These are phyloP conservation scores for Eudorina sp. DNA, from an alignment of 139 green algal genomes.

Conservation along the genomic window DNA sequence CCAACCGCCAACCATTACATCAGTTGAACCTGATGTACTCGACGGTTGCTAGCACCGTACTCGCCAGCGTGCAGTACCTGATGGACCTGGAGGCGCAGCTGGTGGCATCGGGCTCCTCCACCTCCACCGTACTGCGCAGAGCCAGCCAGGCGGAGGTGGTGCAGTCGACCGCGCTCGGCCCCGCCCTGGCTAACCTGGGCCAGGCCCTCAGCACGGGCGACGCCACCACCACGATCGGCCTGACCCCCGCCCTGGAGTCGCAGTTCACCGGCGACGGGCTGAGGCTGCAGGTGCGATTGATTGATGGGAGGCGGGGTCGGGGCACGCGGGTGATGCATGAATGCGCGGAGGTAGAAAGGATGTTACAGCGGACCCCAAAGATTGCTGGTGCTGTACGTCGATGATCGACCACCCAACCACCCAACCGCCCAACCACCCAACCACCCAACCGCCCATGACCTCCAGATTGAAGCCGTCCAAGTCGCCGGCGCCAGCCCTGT, in stretches of 20 bases:
- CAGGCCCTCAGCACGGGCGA: not conserved
- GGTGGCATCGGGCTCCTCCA: not conserved
- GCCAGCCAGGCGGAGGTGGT: not conserved
- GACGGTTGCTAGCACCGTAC: not conserved
- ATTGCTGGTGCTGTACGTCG: not conserved
- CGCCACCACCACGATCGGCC: not conserved
- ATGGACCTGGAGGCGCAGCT: not conserved
- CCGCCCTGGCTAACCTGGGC: not conserved
- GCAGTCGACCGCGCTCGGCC: not conserved
- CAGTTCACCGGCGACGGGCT: conserved; percentile 11
- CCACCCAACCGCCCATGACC: too few species aligned
- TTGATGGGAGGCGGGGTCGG: not conserved
- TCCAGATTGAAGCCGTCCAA: not conserved
- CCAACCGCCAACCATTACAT: too few species aligned
- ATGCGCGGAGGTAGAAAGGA: not conserved
- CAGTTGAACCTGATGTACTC: not conserved
- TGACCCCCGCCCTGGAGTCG: not conserved
- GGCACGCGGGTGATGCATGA: not conserved
- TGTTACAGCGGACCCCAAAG: too few species aligned
- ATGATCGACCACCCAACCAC: too few species aligned
- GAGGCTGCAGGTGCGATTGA: not conserved
- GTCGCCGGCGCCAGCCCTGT: not conserved
- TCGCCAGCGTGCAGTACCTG: not conserved
- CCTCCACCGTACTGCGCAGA: not conserved
- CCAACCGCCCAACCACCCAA: too few species aligned